Base-by-base conservation (phyloP, 441 rosid species). In the Eutrema salsugineum region DNA sequence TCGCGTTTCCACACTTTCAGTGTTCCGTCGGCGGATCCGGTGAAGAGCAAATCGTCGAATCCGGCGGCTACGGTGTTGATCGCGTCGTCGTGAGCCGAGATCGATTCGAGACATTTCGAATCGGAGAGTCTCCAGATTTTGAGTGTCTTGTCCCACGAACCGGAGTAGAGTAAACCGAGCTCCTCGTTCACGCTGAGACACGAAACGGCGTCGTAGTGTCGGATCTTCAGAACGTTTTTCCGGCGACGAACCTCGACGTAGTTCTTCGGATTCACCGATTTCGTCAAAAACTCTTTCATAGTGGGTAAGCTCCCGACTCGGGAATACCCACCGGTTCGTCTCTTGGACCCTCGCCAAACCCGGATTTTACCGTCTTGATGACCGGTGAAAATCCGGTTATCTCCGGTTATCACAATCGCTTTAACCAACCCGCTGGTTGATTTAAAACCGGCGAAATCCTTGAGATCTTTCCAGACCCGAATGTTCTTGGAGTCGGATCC, bases 331-430 rank as follows among this genome's bases (percentile, higher is more conserved):
- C 66, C 70, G 19, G 83, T 74, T 60, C 57, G 72, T 30, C 38
- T 67, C 10, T 24, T 36, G 1, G 85, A 80, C 2, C 72, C 51
- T 63, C 77, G 85, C 88, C 90, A 87, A 11, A 86, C 70, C 48
- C 90, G 81, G 66, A 87, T 87, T 78, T 85, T 87, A 24, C 92
- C 92, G 22, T 87, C 92, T 62, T 85, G 88, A 66, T 87, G 92
- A 73, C 92, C 88, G 0, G 92, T 87, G 16, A 85, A 87, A 48
- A 86, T 73, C 60, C 66, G 77, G 63, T 79, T 78, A 64, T 76
- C 62, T n/a, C 80, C 83, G 17, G 78, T 63, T 10, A 84, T 60
- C 0, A 84, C 79, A 65, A 86, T 86, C 14, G 93, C 82, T 47
- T 88, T 88, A 1, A 88, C 90, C 61, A 86, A 65, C 5, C 93